Conservation (phyloP, 2,329 filamentous ascomycete species). For the Diaporthe citri region DNA sequence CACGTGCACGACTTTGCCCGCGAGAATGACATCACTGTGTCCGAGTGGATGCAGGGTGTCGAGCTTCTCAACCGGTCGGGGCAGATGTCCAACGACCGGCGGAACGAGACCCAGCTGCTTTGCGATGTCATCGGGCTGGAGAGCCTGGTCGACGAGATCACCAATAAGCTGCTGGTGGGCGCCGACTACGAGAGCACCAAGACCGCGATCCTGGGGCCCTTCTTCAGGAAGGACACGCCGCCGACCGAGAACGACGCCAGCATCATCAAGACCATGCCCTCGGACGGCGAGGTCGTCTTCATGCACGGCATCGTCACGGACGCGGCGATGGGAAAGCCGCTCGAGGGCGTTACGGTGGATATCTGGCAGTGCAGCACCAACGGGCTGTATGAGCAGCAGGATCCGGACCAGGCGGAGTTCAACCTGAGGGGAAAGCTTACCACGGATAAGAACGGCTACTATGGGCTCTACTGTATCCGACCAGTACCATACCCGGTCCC, state of each 20-base stretch:
- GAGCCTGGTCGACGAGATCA: slow-evolving; percentile 85
- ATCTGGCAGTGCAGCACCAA: slow-evolving; percentile 87
- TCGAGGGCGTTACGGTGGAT: slow-evolving; percentile 76
- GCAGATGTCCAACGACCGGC: slow-evolving; percentile 74
- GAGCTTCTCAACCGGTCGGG: slow-evolving; percentile 74
- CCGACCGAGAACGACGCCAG: slow-evolving; percentile 75
- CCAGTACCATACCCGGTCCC: slow-evolving; percentile 60
- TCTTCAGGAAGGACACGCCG: slow-evolving; percentile 83
- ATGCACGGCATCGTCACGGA: slow-evolving; percentile 74
- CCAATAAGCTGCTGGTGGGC: slow-evolving; percentile 68
- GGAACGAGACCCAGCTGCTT: slow-evolving; percentile 81
- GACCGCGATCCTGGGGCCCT: slow-evolving; percentile 86
- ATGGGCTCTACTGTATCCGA: slow-evolving; percentile 67
- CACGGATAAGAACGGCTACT: slow-evolving; percentile 72
- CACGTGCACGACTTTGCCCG: slow-evolving; percentile 87
- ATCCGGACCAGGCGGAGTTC: slow-evolving; percentile 71
- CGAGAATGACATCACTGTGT: slow-evolving; percentile 82
- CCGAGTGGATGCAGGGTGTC: slow-evolving; percentile 80
- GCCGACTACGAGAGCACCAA: slow-evolving; percentile 68
- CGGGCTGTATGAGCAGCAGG: slow-evolving; percentile 74
- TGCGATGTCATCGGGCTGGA: slow-evolving; percentile 82
- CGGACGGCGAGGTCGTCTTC: slow-evolving; percentile 65
- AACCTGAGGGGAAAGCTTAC: slow-evolving; percentile 77
- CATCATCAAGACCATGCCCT: slow-evolving; percentile 69
- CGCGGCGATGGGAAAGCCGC: slow-evolving; percentile 71